Evolutionary conservation across 1,284 basidiomycete genomes (phyloP).

Genomic region (Cyathus olla): DNA sequence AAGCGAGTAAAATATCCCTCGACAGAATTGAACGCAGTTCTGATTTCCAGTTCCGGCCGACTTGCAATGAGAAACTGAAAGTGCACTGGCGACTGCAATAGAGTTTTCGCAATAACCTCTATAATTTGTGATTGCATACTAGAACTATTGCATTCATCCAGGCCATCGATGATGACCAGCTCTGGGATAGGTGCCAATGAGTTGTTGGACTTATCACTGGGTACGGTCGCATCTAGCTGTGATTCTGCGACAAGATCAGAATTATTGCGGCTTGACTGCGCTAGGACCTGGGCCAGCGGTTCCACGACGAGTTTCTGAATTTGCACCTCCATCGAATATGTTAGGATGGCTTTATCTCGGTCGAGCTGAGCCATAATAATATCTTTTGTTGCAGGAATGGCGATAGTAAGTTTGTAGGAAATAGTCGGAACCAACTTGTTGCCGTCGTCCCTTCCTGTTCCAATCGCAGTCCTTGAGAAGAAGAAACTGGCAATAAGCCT

Average conservation of each 20-base stretch:
- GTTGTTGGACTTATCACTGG: not conserved
- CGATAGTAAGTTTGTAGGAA: not conserved
- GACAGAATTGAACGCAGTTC: not conserved
- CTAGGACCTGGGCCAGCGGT: not conserved
- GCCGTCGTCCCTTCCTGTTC: not conserved
- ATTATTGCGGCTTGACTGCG: not conserved
- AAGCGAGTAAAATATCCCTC: not conserved
- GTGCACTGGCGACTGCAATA: not conserved
- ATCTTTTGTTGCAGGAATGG: not conserved
- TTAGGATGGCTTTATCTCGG: not conserved
- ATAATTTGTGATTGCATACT: not conserved
- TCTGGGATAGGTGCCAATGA: not conserved
- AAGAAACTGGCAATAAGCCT: not conserved
- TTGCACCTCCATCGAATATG: not conserved
- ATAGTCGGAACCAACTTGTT: not conserved
- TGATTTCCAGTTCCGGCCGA: not conserved
- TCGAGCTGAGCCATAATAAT: not conserved
- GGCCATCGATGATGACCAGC: slow-evolving; percentile 1
- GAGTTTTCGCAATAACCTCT: not conserved
- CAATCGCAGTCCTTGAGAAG: not conserved
- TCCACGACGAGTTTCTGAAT: not conserved
- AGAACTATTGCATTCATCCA: not conserved
- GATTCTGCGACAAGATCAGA: not conserved
- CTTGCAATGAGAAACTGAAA: not conserved
- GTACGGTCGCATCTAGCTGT: not conserved